Conservation (phyloP, 805 yeast species). For the Kuraishia ogatae region DNA sequence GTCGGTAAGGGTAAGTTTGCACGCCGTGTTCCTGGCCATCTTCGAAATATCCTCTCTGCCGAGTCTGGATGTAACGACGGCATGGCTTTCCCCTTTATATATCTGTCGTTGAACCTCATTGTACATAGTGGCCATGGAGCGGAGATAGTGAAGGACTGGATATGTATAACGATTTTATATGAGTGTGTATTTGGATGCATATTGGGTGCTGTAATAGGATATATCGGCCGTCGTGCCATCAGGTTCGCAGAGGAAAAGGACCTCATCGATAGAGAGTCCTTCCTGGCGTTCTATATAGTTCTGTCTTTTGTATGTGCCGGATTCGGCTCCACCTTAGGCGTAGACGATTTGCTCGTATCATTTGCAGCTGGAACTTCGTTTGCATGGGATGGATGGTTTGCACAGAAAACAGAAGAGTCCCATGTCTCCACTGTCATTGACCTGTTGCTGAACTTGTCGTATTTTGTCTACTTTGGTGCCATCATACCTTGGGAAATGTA, state of each 20-base stretch:
- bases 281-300: slow-evolving; percentile 44
- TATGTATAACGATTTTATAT: slow-evolving; percentile 49
- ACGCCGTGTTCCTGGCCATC: slow-evolving; percentile 52
- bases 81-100: slow-evolving; percentile 62
- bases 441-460: slow-evolving; percentile 53
- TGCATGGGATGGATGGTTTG: slow-evolving; percentile 67
- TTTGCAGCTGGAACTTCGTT: slow-evolving; percentile 69
- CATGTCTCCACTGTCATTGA: slow-evolving; percentile 61
- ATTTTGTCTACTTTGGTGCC: slow-evolving; percentile 63
- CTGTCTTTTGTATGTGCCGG: slow-evolving; percentile 51
- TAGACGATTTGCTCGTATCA: slow-evolving; percentile 64
- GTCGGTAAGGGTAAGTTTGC: slow-evolving; percentile 71
- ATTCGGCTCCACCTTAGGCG: slow-evolving; percentile 55
- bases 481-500: slow-evolving; percentile 63
- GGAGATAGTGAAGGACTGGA: slow-evolving; percentile 55
- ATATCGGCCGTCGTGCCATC: slow-evolving; percentile 37
- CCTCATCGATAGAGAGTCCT: slow-evolving; percentile 55
- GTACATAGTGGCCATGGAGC: slow-evolving; percentile 37
- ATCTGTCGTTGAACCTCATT: slow-evolving; percentile 45
- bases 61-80: slow-evolving; percentile 78
- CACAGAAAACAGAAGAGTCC: slow-evolving; percentile 49
- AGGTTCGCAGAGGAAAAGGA: slow-evolving; percentile 41
- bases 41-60: slow-evolving; percentile 53
- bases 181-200: slow-evolving; percentile 51
- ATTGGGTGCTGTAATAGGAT: slow-evolving; percentile 49